These are phyloP conservation scores for Fusarium sulawesiense DNA, from an alignment of 2,329 filamentous ascomycete species.

Conservation along the genomic window DNA sequence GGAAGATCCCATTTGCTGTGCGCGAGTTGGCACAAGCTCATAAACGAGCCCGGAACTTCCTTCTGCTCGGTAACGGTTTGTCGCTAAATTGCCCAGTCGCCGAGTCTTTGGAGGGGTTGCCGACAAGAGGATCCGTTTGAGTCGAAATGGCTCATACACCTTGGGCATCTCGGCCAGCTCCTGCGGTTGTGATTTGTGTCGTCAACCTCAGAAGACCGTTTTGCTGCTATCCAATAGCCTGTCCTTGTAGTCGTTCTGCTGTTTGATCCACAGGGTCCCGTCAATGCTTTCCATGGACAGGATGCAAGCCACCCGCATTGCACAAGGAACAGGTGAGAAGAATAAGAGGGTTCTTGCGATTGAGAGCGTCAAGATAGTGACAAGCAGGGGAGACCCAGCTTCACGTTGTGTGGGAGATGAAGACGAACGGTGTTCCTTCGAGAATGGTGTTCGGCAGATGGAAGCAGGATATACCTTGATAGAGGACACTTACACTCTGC, in stretches of 20 bases:
- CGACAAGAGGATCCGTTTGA: background rate
- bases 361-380: constrained; percentile 15
- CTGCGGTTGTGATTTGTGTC: background rate
- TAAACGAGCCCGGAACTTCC: constrained; percentile 13
- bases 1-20: constrained; percentile 18
- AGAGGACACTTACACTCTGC: background rate
- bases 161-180: background rate
- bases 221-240: background rate
- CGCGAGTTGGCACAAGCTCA: constrained; percentile 29
- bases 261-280: constrained; percentile 39
- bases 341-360: constrained; percentile 2
- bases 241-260: background rate
- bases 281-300: constrained; percentile 20
- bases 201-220: background rate
- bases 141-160: background rate
- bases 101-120: background rate
- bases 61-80: constrained; percentile 12
- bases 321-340: constrained; percentile 13
- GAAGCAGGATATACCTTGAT: background rate
- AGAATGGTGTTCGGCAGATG: background rate
- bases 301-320: constrained; percentile 9
- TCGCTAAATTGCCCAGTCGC: background rate
- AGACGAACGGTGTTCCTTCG: background rate
- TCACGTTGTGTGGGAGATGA: constrained; percentile 16
- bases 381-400: constrained; percentile 44